phyloP scores from a whole-genome alignment of 805 yeast species.

The Zygosaccharomyces rouxii region DNA sequence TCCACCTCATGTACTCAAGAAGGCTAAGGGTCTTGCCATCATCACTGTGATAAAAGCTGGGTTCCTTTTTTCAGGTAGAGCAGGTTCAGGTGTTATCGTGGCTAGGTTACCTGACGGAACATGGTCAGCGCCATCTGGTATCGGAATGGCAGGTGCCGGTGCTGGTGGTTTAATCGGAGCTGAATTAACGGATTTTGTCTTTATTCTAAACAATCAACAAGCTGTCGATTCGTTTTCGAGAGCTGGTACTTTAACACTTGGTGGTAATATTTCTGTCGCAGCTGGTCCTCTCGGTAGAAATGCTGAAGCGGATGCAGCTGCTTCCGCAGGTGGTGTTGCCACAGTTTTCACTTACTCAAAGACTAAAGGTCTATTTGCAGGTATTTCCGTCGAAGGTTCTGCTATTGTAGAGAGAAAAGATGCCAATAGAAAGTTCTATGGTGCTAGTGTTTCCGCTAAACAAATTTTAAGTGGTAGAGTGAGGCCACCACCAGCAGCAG shows the following conservation, averaged over 20 bases:
- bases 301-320: constrained; percentile 96
- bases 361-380: constrained; percentile 95
- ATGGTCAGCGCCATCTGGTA: constrained; percentile 98
- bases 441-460: constrained; percentile 83
- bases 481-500: constrained; percentile 91
- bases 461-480: constrained; percentile 78
- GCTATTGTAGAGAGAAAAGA: constrained; percentile 96
- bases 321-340: constrained; percentile 79
- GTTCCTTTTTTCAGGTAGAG: constrained; percentile 91
- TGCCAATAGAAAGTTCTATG: constrained; percentile 93
- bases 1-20: constrained; percentile 80
- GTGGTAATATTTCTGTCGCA: constrained; percentile 92
- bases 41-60: constrained; percentile 97
- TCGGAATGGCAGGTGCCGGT: constrained; percentile 96
- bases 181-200: constrained; percentile 92
- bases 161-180: constrained; percentile 98
- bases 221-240: constrained; percentile 95
- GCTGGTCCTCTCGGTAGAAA: constrained; percentile 97
- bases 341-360: constrained; percentile 92
- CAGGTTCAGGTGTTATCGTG: constrained; percentile 94
- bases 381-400: constrained; percentile 95
- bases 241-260: constrained; percentile 88
- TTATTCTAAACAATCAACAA: constrained; percentile 76
- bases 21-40: constrained; percentile 89
- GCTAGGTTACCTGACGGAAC: constrained; percentile 91